A percentile compares a stretch with the other conserved stretches of the same genome.
Conservation (phyloP, 2,329 filamentous ascomycete species). For the Monosporascus sp. region DNA sequence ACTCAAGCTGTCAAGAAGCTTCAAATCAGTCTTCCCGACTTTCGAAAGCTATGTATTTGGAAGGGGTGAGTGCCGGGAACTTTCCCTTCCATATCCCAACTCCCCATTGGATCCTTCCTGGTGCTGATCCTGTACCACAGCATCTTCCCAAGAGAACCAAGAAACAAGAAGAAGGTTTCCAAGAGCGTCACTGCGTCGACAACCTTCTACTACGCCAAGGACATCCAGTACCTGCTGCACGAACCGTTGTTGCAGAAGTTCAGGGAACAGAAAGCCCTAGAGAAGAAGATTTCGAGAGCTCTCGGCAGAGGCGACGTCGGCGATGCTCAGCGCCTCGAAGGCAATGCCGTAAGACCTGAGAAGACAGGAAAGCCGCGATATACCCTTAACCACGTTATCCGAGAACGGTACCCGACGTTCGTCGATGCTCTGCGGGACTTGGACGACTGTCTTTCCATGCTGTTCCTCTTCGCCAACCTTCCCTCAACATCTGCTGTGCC, state of each 20-base stretch:
- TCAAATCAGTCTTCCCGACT: slow-evolving; percentile 94
- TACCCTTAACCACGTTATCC: slow-evolving; percentile 92
- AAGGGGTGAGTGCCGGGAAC: slow-evolving; percentile 54
- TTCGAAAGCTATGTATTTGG: slow-evolving; percentile 98
- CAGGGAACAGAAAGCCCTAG: slow-evolving; percentile 91
- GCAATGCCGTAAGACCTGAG: slow-evolving; percentile 81
- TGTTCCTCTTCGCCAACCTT: slow-evolving; percentile 95
- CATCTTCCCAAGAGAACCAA: slow-evolving; percentile 95
- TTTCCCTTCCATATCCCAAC: neutral
- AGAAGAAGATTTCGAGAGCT: slow-evolving; percentile 94
- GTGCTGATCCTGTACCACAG: slow-evolving; percentile 7
- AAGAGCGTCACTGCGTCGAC: slow-evolving; percentile 86
- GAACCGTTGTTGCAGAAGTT: slow-evolving; percentile 93
- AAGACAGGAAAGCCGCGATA: slow-evolving; percentile 86
- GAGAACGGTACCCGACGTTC: slow-evolving; percentile 97
- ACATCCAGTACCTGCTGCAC: slow-evolving; percentile 97
- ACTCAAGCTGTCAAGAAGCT: slow-evolving; percentile 97
- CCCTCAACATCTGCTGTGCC: slow-evolving; percentile 86
- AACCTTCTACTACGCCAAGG: slow-evolving; percentile 88
- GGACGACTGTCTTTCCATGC: slow-evolving; percentile 93
- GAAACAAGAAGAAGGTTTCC: slow-evolving; percentile 94
- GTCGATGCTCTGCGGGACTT: slow-evolving; percentile 89
- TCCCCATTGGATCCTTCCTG: neutral
- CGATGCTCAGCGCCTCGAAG: slow-evolving; percentile 82
- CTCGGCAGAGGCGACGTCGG: slow-evolving; percentile 86